Evolutionary conservation across 495 filamentous ascomycete species (phyloP).

Genomic region (Trichocladium uniseriatum): DNA sequence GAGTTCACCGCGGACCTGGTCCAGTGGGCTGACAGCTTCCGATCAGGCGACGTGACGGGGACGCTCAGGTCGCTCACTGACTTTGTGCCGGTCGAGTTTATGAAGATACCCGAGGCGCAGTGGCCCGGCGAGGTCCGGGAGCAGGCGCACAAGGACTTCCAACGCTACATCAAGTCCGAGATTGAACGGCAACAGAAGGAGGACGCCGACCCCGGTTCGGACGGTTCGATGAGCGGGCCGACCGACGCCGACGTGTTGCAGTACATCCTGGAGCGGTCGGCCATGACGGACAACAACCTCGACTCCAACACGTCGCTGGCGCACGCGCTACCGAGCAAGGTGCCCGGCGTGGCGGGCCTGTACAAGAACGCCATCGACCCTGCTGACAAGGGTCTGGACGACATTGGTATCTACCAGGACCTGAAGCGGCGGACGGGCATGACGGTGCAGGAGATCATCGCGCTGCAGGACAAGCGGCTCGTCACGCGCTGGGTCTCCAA

Average conservation of each 20-base stretch:
- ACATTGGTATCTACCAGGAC: constrained; percentile 33
- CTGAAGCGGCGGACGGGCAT: constrained; percentile 65
- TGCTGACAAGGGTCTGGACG: constrained; percentile 34
- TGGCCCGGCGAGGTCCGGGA: constrained; percentile 23
- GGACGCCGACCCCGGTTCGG: no score
- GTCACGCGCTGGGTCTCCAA: constrained; percentile 70
- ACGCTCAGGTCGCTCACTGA: constrained; percentile 29
- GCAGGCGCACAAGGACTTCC: constrained; percentile 25
- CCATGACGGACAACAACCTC: constrained; percentile 27
- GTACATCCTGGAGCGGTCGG: constrained; percentile 35
- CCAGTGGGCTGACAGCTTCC: constrained; percentile 29
- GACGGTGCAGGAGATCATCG: constrained; percentile 44
- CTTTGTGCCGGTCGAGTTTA: constrained; percentile 30
- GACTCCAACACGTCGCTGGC: constrained; percentile 34
- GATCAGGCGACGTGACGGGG: constrained; percentile 16
- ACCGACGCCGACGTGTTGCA: constrained; percentile 31
- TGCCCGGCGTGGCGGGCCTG: constrained; percentile 35
- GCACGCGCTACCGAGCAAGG: constrained; percentile 33
- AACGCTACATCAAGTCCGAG: constrained; percentile 23
- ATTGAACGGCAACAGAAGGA: constrained; percentile 38
- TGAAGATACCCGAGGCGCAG: constrained; percentile 18
- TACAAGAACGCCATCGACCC: constrained; percentile 42
- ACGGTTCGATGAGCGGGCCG: constrained; percentile 42
- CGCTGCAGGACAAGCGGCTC: constrained; percentile 52
- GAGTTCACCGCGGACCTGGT: constrained; percentile 48